These are phyloP conservation scores for Teratosphaeria gauchensis DNA, from an alignment of 2,329 filamentous ascomycete genomes.

Conservation along the genomic window DNA sequence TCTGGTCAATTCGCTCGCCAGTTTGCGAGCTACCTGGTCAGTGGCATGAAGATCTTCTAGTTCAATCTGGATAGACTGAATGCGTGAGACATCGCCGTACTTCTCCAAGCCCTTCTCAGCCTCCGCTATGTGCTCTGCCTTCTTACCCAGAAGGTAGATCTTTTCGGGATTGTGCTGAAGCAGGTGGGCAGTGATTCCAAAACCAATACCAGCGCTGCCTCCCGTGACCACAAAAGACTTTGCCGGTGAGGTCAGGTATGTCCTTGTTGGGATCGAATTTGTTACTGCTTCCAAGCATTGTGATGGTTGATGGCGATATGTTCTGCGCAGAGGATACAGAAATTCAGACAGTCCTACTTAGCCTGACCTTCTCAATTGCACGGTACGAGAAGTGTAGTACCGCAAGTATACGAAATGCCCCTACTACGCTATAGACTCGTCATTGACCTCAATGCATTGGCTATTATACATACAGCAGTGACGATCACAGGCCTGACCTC, in stretches of 20 bases:
- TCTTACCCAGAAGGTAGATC: constrained; percentile 41
- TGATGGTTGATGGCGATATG: background rate
- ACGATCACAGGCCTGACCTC: background rate
- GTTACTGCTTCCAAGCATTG: constrained; percentile 13
- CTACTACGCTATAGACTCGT: background rate
- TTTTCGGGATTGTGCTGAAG: constrained; percentile 33
- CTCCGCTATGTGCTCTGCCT: constrained; percentile 39
- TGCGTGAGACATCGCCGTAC: constrained; percentile 36
- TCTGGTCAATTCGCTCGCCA: constrained; percentile 32
- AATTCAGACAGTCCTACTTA: background rate
- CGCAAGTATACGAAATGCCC: no score
- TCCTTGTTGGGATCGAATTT: constrained; percentile 30
- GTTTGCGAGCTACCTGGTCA: constrained; percentile 34
- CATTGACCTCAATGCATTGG: background rate
- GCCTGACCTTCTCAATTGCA: background rate
- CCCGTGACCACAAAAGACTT: constrained; percentile 29
- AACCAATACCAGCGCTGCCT: constrained; percentile 38
- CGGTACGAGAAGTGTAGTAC: background rate
- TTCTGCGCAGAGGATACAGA: no score
- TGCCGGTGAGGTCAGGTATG: constrained; percentile 32
- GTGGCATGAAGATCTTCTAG: constrained; percentile 38
- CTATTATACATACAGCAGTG: background rate
- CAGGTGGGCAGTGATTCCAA: constrained; percentile 34
- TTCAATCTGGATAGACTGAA: constrained; percentile 39
- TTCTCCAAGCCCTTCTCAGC: constrained; percentile 34